A percentile compares a stretch with the other conserved stretches of the same genome.
Conservation (phyloP, 2,329 filamentous ascomycete genomes). For the Stagonosporopsis tanaceti region DNA sequence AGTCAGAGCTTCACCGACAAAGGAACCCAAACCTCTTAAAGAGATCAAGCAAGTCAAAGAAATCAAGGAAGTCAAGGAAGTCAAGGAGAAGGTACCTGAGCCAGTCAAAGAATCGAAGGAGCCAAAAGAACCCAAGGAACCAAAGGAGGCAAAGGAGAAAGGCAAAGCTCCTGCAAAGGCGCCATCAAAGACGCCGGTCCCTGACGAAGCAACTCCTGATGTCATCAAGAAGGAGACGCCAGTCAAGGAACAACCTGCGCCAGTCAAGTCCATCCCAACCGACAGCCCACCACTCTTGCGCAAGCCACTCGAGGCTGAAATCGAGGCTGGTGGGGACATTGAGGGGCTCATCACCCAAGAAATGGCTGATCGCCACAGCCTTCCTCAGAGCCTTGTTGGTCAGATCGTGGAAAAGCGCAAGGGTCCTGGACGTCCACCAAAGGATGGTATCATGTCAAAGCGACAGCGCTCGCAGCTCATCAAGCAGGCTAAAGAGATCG, state of each 20-base stretch:
- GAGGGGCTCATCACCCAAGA: slow-evolving; percentile 47
- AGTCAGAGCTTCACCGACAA: slow-evolving; percentile 17
- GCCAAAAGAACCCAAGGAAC: slow-evolving; percentile 27
- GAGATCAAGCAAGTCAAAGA: slow-evolving; percentile 21
- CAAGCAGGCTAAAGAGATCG: slow-evolving; percentile 63
- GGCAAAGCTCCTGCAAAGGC: slow-evolving; percentile 33
- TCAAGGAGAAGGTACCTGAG: slow-evolving; percentile 25
- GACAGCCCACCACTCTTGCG: slow-evolving; percentile 40
- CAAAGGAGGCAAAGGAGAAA: slow-evolving; percentile 34
- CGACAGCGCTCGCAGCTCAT: slow-evolving; percentile 72
- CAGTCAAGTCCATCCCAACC: slow-evolving; percentile 33
- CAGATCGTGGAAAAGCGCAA: slow-evolving; percentile 68
- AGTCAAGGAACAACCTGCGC: slow-evolving; percentile 35
- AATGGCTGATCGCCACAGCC: slow-evolving; percentile 52
- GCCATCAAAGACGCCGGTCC: slow-evolving; percentile 33
- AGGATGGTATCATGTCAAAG: slow-evolving; percentile 85
- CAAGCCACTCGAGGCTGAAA: slow-evolving; percentile 40
- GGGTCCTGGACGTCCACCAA: slow-evolving; percentile 81
- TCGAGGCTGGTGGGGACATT: slow-evolving; percentile 42
- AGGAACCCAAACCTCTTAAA: slow-evolving; percentile 23
- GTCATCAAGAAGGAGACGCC: slow-evolving; percentile 36
- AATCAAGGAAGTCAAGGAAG: slow-evolving; percentile 18
- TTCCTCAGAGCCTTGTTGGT: slow-evolving; percentile 49
- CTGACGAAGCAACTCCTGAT: slow-evolving; percentile 42
- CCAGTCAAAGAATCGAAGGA: slow-evolving; percentile 24